These are phyloP conservation scores for Phytophthora agathidicida DNA, from an alignment of 352 stramenopile species.

Conservation along the genomic window DNA sequence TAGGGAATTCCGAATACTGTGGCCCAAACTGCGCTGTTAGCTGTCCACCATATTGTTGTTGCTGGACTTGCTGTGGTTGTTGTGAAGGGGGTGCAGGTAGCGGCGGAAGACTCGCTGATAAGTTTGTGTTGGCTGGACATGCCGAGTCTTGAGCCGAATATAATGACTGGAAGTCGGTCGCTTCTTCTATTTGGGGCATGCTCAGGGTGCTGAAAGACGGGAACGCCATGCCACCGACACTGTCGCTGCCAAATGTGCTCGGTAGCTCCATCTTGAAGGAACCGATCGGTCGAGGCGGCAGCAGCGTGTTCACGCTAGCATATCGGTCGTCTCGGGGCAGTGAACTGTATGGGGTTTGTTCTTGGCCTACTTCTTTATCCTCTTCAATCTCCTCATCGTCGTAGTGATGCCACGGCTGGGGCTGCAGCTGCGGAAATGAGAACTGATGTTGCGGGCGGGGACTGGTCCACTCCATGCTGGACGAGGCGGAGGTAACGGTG, in stretches of 20 bases:
- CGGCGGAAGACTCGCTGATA: slow-evolving; percentile 6
- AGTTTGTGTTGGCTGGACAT: slow-evolving; percentile 4
- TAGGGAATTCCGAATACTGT: slow-evolving; percentile 20
- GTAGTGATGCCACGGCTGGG: neutral
- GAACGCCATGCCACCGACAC: neutral
- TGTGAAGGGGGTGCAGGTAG: neutral
- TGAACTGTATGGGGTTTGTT: slow-evolving; percentile 5
- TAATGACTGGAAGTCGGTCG: slow-evolving; percentile 33
- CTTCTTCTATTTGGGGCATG: slow-evolving; percentile 37
- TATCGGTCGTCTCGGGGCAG: neutral
- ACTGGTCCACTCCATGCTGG: slow-evolving; percentile 29
- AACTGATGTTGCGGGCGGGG: slow-evolving; percentile 10
- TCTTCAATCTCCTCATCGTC: too few relatives aligned
- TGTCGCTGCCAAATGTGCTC: slow-evolving; percentile 8
- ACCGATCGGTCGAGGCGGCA: neutral
- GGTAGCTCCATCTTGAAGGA: slow-evolving; percentile 6
- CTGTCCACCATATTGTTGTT: slow-evolving; percentile 18
- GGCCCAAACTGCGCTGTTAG: slow-evolving; percentile 9
- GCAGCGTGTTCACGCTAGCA: too few relatives aligned
- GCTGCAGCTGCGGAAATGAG: slow-evolving; percentile 3
- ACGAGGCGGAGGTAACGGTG: neutral
- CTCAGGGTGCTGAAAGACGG: slow-evolving; percentile 12
- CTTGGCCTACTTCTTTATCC: slow-evolving; percentile 11
- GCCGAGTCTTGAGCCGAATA: slow-evolving; percentile 7
- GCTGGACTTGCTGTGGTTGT: slow-evolving; percentile 5